Base-by-base conservation (phyloP, 148 eudicot species). In the Dysphania ambrosioides region DNA sequence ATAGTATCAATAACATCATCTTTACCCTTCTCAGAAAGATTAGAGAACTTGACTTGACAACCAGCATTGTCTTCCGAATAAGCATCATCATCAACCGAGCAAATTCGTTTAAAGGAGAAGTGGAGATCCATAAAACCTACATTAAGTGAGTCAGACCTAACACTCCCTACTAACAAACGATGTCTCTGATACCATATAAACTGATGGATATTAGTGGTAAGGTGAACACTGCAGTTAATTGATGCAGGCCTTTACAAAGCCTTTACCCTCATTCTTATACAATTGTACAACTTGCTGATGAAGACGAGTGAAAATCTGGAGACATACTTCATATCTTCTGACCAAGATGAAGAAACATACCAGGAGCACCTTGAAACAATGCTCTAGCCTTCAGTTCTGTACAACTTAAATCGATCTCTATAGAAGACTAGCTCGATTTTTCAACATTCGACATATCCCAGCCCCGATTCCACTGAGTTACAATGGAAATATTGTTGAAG, bases 361-460 rank as follows among this genome's bases (percentile, higher is more conserved):
- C 79, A 26, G 21, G 85, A 86, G 53, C 82, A 84, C 74, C 74
- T 80, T 27, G 68, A 80, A 75, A 56, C 56, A 51, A 86, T 88
- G 91, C 89, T 89, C 34, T 88, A 89, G 91, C 86, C 84, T 62
- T 82, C 87, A 29, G 67, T 86, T 67, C 91, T 87, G 0, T 88
- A 72, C 24, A 72, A 82, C 67, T 62, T 67, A 4, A 63, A 72
- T n/a, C n/a, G n/a, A n/a, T 31, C 55, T 82, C 23, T 81, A 78
- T 10, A 80, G 41, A 57, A 72, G 69, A 44, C 31, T 88, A 38
- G 80, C 78, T 68, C 71, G 71, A 18, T 67, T 55, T 4, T 88
- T 77, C 78, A 75, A 79, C 59, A 84, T 88, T 18, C 41, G 75
- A 40, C 87, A 81, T 57, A 72, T 88, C 30, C 91, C 91, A 31